Evolutionary conservation across 306 rosid genomes (phyloP).

Genomic region (Mucuna pruriens): DNA sequence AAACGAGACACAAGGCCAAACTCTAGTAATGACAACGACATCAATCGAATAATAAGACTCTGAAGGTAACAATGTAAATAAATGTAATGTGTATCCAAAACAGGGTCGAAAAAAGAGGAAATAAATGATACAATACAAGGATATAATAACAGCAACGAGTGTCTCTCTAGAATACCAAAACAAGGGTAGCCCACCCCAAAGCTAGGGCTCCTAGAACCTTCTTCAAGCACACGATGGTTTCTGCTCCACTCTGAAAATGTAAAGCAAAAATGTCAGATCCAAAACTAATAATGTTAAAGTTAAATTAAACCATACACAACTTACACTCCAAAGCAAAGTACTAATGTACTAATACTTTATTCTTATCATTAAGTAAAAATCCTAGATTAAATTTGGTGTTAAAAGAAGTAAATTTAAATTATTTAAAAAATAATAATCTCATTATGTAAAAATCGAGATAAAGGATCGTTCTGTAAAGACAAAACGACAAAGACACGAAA

Average conservation of each 20-base stretch:
- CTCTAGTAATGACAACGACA: not conserved
- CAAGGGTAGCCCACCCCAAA: constrained; percentile 64
- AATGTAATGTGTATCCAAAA: constrained; percentile 37
- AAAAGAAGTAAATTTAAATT: not conserved
- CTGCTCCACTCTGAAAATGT: constrained; percentile 76
- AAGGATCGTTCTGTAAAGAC: too few relatives aligned
- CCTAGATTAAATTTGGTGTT: not conserved
- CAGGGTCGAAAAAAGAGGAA: constrained; percentile 1
- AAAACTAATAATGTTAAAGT: not conserved
- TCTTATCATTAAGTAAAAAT: not conserved
- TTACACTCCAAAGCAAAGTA: not conserved
- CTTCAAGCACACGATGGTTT: constrained; percentile 47
- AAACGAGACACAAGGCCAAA: not conserved
- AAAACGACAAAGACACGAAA: too few relatives aligned
- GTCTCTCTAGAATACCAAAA: constrained; percentile 57
- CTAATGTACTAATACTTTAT: not conserved
- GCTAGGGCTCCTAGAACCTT: constrained; percentile 63
- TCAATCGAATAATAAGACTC: constrained; percentile 22
- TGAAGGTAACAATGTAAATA: constrained; percentile 39
- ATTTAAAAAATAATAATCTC: too few relatives aligned
- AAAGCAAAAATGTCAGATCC: not conserved
- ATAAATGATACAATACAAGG: constrained; percentile 43
- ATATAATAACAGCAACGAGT: constrained; percentile 28
- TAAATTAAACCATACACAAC: not conserved
- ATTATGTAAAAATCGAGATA: too few relatives aligned